Evolutionary conservation across 331 rosid species (phyloP).

Genomic region (Rosa hybrid): DNA sequence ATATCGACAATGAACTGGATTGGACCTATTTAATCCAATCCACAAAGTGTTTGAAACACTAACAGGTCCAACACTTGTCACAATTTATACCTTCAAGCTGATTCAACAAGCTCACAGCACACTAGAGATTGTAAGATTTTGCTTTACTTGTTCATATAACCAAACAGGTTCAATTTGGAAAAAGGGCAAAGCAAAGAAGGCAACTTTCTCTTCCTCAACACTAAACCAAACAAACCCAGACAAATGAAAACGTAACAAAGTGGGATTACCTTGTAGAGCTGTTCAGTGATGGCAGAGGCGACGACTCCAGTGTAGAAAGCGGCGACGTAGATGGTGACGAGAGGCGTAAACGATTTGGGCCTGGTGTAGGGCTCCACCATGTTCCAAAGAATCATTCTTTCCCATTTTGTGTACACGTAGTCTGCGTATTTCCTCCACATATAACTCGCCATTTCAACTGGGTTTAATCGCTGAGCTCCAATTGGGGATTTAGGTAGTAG

Average conservation of each 20-base stretch:
- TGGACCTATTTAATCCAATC: not conserved
- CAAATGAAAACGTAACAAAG: not conserved
- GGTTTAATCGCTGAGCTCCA: not conserved
- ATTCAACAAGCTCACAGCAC: not conserved
- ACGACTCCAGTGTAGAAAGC: slow-evolving; percentile 88
- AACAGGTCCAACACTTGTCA: not conserved
- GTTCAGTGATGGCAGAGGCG: slow-evolving; percentile 85
- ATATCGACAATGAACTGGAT: not conserved
- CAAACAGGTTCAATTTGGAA: not conserved
- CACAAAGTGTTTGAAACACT: not conserved
- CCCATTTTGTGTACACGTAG: slow-evolving; percentile 79
- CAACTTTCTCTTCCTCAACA: not conserved
- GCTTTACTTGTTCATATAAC: not conserved
- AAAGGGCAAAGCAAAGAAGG: not conserved
- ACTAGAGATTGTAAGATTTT: not conserved
- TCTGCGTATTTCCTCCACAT: slow-evolving; percentile 88
- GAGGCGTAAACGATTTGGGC: slow-evolving; percentile 81
- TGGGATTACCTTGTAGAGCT: slow-evolving; percentile 73
- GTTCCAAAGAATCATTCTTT: slow-evolving; percentile 80
- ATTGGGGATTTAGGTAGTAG: not conserved
- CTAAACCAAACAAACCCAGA: not conserved
- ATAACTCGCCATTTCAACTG: slow-evolving; percentile 51
- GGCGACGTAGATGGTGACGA: slow-evolving; percentile 64
- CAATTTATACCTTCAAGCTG: not conserved
- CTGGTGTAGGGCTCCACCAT: slow-evolving; percentile 78